Evolutionary conservation across 169 alveolate species (phyloP).

Genomic region (Babesia ovis): DNA sequence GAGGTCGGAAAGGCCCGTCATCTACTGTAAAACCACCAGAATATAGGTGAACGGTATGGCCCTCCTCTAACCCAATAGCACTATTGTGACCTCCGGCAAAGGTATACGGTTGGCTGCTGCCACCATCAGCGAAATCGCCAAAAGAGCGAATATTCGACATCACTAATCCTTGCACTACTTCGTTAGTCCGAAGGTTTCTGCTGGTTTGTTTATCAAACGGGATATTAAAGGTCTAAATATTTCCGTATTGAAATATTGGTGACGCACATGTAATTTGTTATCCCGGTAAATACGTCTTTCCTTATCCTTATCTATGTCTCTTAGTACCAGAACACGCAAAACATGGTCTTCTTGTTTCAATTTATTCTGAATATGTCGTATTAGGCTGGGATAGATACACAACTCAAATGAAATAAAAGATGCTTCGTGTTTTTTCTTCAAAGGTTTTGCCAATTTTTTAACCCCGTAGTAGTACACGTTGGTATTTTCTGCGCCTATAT

Average conservation of each 20-base stretch:
- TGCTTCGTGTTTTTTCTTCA: slow-evolving; percentile 49
- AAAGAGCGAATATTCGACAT: slow-evolving; percentile 63
- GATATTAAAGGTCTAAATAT: slow-evolving; percentile 7
- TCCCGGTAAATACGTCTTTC: slow-evolving; percentile 45
- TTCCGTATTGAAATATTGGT: slow-evolving; percentile 44
- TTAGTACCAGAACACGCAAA: slow-evolving; percentile 46
- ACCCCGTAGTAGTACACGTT: slow-evolving; percentile 53
- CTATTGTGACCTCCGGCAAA: slow-evolving; percentile 69
- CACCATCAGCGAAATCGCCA: slow-evolving; percentile 35
- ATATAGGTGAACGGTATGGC: slow-evolving; percentile 78
- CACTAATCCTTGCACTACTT: neutral
- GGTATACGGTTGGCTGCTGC: neutral
- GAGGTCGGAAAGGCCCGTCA: slow-evolving; percentile 90
- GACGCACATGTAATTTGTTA: slow-evolving; percentile 25
- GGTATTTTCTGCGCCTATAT: slow-evolving; percentile 56
- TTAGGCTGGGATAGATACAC: slow-evolving; percentile 51
- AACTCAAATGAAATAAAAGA: slow-evolving; percentile 39
- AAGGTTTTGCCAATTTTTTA: slow-evolving; percentile 47
- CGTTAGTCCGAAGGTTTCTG: slow-evolving; percentile 1
- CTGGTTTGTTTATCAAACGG: slow-evolving; percentile 4
- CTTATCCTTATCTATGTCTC: slow-evolving; percentile 37
- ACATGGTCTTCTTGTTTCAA: slow-evolving; percentile 34
- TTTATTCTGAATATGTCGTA: slow-evolving; percentile 23
- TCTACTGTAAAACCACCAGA: slow-evolving; percentile 90
- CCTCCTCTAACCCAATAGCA: slow-evolving; percentile 59